These are phyloP conservation scores for Croton setiger DNA, from an alignment of 441 rosid species.

Conservation along the genomic window DNA sequence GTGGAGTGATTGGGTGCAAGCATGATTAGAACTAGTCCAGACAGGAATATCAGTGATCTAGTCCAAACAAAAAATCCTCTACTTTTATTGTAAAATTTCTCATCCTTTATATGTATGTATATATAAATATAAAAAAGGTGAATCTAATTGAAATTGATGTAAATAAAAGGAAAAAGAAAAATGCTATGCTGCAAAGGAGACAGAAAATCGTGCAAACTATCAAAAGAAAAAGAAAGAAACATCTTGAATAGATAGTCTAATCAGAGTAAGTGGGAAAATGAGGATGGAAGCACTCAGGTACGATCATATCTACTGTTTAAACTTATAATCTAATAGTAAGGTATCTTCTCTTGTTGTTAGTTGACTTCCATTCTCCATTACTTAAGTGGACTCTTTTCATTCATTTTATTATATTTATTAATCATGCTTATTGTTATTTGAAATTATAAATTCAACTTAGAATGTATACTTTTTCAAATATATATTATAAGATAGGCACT, in stretches of 20 bases:
- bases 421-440: no score
- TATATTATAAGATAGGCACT: no score
- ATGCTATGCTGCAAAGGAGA: not conserved
- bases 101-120: not conserved
- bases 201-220: conserved; percentile 5
- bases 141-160: no score
- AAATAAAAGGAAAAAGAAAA: not conserved
- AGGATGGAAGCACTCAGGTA: conserved; percentile 15
- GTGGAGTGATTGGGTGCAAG: no score
- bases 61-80: no score
- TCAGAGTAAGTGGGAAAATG: conserved; percentile 6
- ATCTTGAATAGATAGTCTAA: conserved; percentile 7
- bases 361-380: conserved; percentile 12
- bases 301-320: conserved; percentile 5
- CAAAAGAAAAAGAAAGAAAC: not conserved
- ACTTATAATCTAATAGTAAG: not conserved
- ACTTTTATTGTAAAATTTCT: no score
- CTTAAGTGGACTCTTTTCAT: no score
- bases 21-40: no score
- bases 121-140: not conserved
- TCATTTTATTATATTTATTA: no score
- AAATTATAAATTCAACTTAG: no score
- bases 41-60: no score
- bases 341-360: not conserved
- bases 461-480: no score